phyloP scores from a whole-genome alignment of 2,329 filamentous ascomycete species.

The Pseudopithomyces maydicus region DNA sequence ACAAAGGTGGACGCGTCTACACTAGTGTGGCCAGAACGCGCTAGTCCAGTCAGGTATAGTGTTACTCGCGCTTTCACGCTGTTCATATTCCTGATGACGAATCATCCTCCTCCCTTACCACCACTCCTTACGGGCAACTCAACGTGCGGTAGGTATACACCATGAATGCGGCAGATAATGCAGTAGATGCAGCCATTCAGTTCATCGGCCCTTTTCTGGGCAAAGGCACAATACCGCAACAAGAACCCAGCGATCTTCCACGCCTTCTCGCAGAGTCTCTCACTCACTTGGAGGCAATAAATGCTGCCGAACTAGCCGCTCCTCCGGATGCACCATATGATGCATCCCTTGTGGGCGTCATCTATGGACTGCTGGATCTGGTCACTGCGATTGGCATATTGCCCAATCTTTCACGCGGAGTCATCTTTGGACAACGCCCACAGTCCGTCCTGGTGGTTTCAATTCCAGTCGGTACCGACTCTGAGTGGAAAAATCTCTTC shows the following conservation, averaged over 20 bases:
- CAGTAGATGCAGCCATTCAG: slow-evolving; percentile 38
- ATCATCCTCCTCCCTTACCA: neutral
- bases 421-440: slow-evolving; percentile 40
- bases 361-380: slow-evolving; percentile 47
- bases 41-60: slow-evolving; percentile 7
- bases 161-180: slow-evolving; percentile 39
- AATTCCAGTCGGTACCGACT: slow-evolving; percentile 13
- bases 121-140: slow-evolving; percentile 36
- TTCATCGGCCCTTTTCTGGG: slow-evolving; percentile 39
- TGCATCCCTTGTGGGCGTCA: slow-evolving; percentile 42
- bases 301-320: slow-evolving; percentile 36
- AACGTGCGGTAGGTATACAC: neutral
- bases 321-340: slow-evolving; percentile 44
- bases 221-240: slow-evolving; percentile 11
- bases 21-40: slow-evolving; percentile 23
- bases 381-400: slow-evolving; percentile 39
- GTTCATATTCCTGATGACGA: slow-evolving; percentile 1
- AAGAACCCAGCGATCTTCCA: slow-evolving; percentile 15
- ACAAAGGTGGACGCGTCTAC: slow-evolving; percentile 5
- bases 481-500: slow-evolving; percentile 18
- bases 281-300: slow-evolving; percentile 38
- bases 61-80: slow-evolving; percentile 1
- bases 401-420: slow-evolving; percentile 39
- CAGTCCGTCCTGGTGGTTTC: slow-evolving; percentile 35
- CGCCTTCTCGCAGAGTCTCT: slow-evolving; percentile 35